Base-by-base conservation (phyloP, 2,329 filamentous ascomycete species). In the Nakataea oryzae region DNA sequence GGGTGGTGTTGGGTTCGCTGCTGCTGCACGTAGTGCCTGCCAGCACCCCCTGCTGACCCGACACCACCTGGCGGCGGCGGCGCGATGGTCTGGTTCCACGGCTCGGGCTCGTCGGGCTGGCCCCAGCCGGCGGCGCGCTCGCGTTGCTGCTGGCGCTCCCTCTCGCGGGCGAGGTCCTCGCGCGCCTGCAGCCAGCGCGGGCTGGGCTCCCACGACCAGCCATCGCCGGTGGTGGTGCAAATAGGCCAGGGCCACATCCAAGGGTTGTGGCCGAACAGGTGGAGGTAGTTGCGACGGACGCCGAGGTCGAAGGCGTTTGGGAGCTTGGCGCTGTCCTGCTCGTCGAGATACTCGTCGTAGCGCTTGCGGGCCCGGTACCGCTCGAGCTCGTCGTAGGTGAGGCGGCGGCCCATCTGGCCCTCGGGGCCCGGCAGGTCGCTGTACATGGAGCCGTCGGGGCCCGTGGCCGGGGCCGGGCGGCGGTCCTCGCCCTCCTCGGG, bases 301-400 rank as follows among this genome's bases (percentile, higher is more conserved):
- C 95, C 95, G 2, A 96, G 84, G 69, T 99, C 90, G 70, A 99
- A 99, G 2, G 93, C 95, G 70, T 95, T 93, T 1, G 95, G 95
- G 29, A 99, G 82, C 71, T 90, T 91, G 68, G 90, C 86, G 60
- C 87, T 91, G 73, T 97, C 93, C 71, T 91, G 83, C 72, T 97
- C 92, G 71, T 97, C 91, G 21, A 97, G 84, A 72, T 97, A 97
- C 62, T 84, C 83, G 65, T 86, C 81, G 69, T 86, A 84, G 50
- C 82, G 80, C 64, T 78, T 79, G 63, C 78, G 75, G 11, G 81
- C 78, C 64, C 83, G 81, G 62, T 81, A 72, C 11, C 79, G 80
- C 70, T 86, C 83, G 69, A 81, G 74, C 62, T 85, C 78, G 65
- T 78, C 78, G 66, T 83, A 86, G 14, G 81, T 78, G 65, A 81